Evolutionary conservation across 139 green algal species (phyloP).

Genomic region (Eudorina sp.): DNA sequence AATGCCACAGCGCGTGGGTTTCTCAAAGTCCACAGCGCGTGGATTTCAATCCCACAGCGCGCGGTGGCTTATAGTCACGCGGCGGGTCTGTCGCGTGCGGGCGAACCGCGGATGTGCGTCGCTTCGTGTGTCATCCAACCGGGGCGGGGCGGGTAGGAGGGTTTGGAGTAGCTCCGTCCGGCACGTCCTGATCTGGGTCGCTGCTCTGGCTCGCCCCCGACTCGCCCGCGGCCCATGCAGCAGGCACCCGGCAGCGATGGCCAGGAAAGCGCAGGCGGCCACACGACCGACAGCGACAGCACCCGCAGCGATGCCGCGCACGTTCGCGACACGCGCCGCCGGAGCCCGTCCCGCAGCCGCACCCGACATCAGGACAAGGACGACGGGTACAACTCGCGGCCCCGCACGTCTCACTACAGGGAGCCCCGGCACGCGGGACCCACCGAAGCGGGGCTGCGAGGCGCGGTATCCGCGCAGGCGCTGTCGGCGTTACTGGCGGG

Average conservation of each 20-base stretch:
- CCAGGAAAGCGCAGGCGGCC: not conserved
- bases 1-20: too few species aligned
- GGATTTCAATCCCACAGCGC: too few species aligned
- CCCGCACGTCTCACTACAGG: not conserved
- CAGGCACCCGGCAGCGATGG: not conserved
- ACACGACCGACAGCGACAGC: not conserved
- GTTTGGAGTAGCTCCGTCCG: too few species aligned
- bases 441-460: not conserved
- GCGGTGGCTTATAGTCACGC: too few species aligned
- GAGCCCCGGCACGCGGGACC: not conserved
- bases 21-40: too few species aligned
- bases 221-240: not conserved
- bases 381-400: too few species aligned
- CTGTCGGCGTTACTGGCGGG: not conserved
- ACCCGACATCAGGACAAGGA: not conserved
- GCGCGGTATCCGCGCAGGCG: conserved; percentile 1
- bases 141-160: too few species aligned
- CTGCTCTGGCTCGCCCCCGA: not conserved
- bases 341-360: not conserved
- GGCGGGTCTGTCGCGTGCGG: too few species aligned
- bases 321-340: not conserved
- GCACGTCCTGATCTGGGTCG: too few species aligned
- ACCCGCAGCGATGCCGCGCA: not conserved
- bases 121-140: too few species aligned
- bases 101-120: too few species aligned